Conservation (phyloP, 345 rosid species). For the Salix koriyanagi region DNA sequence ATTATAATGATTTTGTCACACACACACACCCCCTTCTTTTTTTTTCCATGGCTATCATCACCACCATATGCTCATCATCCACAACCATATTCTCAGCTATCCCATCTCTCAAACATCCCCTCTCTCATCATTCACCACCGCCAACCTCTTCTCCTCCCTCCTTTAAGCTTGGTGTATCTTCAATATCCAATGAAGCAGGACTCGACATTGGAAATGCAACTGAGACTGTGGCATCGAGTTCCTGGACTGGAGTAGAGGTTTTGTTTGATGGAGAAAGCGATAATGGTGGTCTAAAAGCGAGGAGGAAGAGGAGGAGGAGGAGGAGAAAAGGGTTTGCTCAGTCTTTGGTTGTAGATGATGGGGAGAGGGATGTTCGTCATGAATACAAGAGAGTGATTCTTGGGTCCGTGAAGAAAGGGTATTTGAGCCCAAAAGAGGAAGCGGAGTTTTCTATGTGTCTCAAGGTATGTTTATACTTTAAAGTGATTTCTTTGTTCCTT, state of each 20-base stretch:
- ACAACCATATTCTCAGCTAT: slow-evolving; percentile 19
- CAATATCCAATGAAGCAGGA: slow-evolving; percentile 18
- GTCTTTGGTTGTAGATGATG: slow-evolving; percentile 14
- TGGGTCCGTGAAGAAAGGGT: slow-evolving; percentile 26
- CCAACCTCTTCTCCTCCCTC: slow-evolving; percentile 21
- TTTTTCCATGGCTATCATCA: slow-evolving; percentile 30
- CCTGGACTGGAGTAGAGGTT: slow-evolving; percentile 2
- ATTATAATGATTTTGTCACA: neutral
- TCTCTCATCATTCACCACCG: slow-evolving; percentile 6
- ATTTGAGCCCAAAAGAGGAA: slow-evolving; percentile 42
- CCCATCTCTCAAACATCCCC: slow-evolving; percentile 31
- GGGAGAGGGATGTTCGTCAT: slow-evolving; percentile 3
- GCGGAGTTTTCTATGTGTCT: slow-evolving; percentile 45
- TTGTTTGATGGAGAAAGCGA: slow-evolving; percentile 4
- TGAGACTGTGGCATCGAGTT: slow-evolving; percentile 32
- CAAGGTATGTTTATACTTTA: slow-evolving; percentile 26
- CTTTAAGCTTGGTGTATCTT: slow-evolving; percentile 19
- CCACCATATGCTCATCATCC: slow-evolving; percentile 40
- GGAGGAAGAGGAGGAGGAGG: slow-evolving; percentile 40
- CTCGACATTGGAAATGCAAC: slow-evolving; percentile 16
- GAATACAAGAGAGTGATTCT: neutral
- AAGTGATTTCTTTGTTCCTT: neutral
- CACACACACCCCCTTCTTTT: no score
- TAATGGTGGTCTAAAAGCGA: slow-evolving; percentile 1
- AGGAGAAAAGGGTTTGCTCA: slow-evolving; percentile 32